Evolutionary conservation across 345 rosid genomes (phyloP), one percentile per base, ranked within the genome.

Genomic region (Psidium guajava): DNA sequence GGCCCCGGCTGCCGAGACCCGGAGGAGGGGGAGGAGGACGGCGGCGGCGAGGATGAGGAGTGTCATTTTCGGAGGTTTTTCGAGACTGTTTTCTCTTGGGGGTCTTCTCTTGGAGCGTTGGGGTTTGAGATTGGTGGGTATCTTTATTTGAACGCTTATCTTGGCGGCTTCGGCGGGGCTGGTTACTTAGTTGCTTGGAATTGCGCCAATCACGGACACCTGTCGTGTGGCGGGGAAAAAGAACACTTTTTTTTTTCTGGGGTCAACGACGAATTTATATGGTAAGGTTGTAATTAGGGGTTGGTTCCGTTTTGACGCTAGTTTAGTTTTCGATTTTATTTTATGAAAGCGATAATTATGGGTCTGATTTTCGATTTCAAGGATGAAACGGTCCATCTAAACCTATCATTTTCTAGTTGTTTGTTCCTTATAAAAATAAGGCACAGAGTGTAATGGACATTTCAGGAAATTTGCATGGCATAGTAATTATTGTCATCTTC

Each of bases 1-100:
- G 13, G 83, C 81, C 20, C 44, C 88, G 3, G 83, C 81, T 77
- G 87, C 73, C 36, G 82, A 27, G 64, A 87, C 53, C 13, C 21
- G 44, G 80, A 86, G 20, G 54, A 87, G 47, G 16, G 86, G 83
- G 77, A 87, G 84, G 47, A 10, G 47, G n/a, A n/a, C n/a, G n/a
- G 25, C 21, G 49, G 15, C 25, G 50, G 32, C 44, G n/a, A 25
- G 54, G 73, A 36, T 14, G 57, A 74, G 15, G 57, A 73, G 47
- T 52, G 22, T 21, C 85, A 83, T 83, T 84, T 22, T 52, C 6
- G 7, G 54, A 50, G 84, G 64, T 42, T 15, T 74, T 52, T 56
- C 16, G 77, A 36, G 14, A 42, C 57, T 9, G 47, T 83, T 47
- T 8, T 47, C 11, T 18, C 24, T 32, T 32, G 42, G n/a, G n/a